Percentiles rank a stretch among this genome's conserved stretches.
These are phyloP conservation scores for Sutorius eximius DNA, from an alignment of 1,284 basidiomycete species.

Conservation along the genomic window DNA sequence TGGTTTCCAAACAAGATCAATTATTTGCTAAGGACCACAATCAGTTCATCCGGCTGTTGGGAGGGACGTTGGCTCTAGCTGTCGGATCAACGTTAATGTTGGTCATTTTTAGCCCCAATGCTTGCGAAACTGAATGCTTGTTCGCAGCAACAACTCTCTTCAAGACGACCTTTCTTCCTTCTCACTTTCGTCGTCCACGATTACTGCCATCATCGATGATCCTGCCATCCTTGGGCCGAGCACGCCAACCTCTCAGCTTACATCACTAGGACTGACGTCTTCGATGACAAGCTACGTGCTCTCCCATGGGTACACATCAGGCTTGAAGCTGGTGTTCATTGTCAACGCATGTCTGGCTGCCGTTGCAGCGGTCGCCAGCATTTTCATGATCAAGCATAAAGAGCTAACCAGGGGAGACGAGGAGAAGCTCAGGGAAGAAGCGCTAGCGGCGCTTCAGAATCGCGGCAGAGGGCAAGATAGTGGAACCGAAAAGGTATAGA, in stretches of 20 bases:
- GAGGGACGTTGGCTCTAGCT: slow-evolving; percentile 63
- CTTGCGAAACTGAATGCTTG: background rate
- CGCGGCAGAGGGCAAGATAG: background rate
- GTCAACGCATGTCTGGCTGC: slow-evolving; percentile 51
- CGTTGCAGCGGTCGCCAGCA: slow-evolving; percentile 48
- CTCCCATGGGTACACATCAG: slow-evolving; percentile 50
- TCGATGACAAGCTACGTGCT: slow-evolving; percentile 45
- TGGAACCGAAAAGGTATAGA: slow-evolving; percentile 5
- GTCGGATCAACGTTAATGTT: slow-evolving; percentile 60
- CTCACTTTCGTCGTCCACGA: slow-evolving; percentile 36
- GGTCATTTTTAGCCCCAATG: slow-evolving; percentile 12
- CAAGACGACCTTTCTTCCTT: slow-evolving; percentile 42
- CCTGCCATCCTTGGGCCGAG: slow-evolving; percentile 45
- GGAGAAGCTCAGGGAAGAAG: slow-evolving; percentile 41
- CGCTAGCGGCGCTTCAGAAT: slow-evolving; percentile 11
- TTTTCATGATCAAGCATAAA: slow-evolving; percentile 58
- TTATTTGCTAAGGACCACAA: slow-evolving; percentile 1
- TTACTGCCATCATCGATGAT: slow-evolving; percentile 47
- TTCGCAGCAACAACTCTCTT: slow-evolving; percentile 54
- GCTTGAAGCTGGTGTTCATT: slow-evolving; percentile 59
- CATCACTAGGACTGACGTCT: slow-evolving; percentile 38
- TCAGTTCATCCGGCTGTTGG: slow-evolving; percentile 64
- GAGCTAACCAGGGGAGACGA: slow-evolving; percentile 60
- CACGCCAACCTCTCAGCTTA: slow-evolving; percentile 27
- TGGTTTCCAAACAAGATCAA: background rate